A percentile compares a stretch with the other conserved stretches of the same genome.
These are phyloP conservation scores for Glycyrrhiza uralensis DNA, from an alignment of 306 rosid species.

Conservation along the genomic window DNA sequence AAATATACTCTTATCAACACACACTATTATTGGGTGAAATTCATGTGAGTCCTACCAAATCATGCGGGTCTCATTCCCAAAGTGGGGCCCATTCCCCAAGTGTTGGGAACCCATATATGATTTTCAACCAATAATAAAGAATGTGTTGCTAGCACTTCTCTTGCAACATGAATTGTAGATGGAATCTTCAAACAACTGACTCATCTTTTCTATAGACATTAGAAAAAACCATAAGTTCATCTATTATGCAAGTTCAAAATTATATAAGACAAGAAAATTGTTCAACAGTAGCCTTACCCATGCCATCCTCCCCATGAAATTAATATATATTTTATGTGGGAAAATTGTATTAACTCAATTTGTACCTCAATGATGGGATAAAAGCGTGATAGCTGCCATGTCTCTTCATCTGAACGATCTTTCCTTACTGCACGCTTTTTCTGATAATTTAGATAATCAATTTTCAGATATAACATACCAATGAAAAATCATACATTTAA, in stretches of 20 bases:
- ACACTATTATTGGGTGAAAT: too few relatives aligned
- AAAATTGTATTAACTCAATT: constrained; percentile 11
- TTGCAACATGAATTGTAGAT: not conserved
- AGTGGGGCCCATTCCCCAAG: too few relatives aligned
- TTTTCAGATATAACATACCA: constrained; percentile 24
- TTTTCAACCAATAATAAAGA: too few relatives aligned
- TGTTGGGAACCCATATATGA: too few relatives aligned
- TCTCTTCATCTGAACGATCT: constrained; percentile 64
- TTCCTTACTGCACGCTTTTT: constrained; percentile 79
- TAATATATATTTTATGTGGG: constrained; percentile 4
- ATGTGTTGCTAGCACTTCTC: too few relatives aligned
- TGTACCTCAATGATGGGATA: constrained; percentile 92
- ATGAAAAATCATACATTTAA: not conserved
- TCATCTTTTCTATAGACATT: not conserved
- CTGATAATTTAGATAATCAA: constrained; percentile 44
- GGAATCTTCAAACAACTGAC: constrained; percentile 7
- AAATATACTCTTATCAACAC: too few relatives aligned
- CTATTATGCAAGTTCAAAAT: not conserved
- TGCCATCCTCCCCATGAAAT: not conserved
- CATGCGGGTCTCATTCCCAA: too few relatives aligned
- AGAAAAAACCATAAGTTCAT: constrained; percentile 9
- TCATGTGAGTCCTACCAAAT: too few relatives aligned
- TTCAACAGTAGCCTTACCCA: not conserved
- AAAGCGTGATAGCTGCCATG: constrained; percentile 89
- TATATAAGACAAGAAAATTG: not conserved